Base-by-base conservation (phyloP, 1,284 basidiomycete species). In the Coniophora puteana region DNA sequence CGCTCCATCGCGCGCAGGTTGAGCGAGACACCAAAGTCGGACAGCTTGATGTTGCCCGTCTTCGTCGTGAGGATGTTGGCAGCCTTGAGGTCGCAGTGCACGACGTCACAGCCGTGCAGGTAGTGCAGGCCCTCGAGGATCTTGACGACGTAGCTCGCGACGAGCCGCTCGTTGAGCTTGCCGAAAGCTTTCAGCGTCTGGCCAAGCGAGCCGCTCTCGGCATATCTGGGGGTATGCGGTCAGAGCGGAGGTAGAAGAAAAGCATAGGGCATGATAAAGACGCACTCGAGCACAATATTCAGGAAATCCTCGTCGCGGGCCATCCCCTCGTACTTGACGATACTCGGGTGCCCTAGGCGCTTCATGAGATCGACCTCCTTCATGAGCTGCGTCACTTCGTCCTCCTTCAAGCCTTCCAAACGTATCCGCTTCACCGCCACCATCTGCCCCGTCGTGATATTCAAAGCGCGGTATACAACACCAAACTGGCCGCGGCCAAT, bases 51-150 rank as follows among this genome's bases (percentile, higher is more conserved):
- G 61, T 99, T 97, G 24, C 95, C 95, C 44, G 86, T 91, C 67
- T 93, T 91, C 45, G 96, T 97, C 38, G 95, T 97, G 29, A 99
- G 78, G 61, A 99, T 98, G 63, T 98, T 99, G 43, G 96, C 95
- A 2, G 95, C 94, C 66, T 99, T 99, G 62, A 98, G 85, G 65
- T 99, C 95, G 56, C 93, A 89, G 53, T 89, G 86, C 11, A 89
- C 86, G 41, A 89, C 86, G 47, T 90, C 81, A 57, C 80, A 81
- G 48, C 72, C 69, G 61, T 96, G 92, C 11, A 96, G 78, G 58
- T 95, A 96, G 55, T 92, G 78, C 38, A 96, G 67, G 0, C 93
- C 93, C 58, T 96, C 93, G 23, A 96, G 73, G 50, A 96, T 95
- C 71, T 93, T 93, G 57, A 91, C 85, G 23, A 93, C 89, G 56